phyloP scores from a whole-genome alignment of 768 basidiomycete species.

The Boletus sensibilis region DNA sequence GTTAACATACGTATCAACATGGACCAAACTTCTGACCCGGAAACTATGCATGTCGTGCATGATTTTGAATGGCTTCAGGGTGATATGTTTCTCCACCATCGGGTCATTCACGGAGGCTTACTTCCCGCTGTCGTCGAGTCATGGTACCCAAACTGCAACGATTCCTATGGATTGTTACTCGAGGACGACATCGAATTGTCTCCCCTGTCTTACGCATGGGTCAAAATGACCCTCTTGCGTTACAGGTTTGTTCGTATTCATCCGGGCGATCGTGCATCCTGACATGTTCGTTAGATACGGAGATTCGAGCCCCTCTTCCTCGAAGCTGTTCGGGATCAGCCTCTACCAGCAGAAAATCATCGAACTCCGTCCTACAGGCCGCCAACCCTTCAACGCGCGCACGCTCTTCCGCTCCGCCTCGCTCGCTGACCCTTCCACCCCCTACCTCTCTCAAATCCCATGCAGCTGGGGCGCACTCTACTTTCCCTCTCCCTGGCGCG shows the following conservation, averaged over 20 bases:
- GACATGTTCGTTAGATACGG: conserved; percentile 52
- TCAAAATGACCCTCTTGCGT: conserved; percentile 73
- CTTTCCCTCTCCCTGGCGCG: conserved; percentile 86
- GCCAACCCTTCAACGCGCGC: conserved; percentile 67
- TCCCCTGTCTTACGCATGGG: conserved; percentile 82
- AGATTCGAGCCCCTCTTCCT: conserved; percentile 35
- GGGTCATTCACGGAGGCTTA: conserved; percentile 76
- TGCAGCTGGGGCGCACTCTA: conserved; percentile 93
- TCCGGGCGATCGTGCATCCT: neutral
- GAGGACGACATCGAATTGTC: conserved; percentile 89
- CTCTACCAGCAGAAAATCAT: conserved; percentile 85
- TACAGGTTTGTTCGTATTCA: conserved; percentile 55
- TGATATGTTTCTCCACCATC: conserved; percentile 57
- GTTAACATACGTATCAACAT: conserved; percentile 67
- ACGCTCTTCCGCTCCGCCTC: conserved; percentile 47
- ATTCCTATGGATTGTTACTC: conserved; percentile 76
- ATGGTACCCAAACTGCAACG: conserved; percentile 76
- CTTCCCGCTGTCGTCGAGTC: conserved; percentile 84
- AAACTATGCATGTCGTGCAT: conserved; percentile 54
- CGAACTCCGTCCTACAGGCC: conserved; percentile 67
- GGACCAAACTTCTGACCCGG: conserved; percentile 68
- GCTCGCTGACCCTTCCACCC: conserved; percentile 48
- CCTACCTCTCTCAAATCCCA: conserved; percentile 84
- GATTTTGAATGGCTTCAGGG: conserved; percentile 63
- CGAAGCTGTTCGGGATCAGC: conserved; percentile 72